Base-by-base conservation (phyloP, 2,329 filamentous ascomycete species). In the Knufia petricola region DNA sequence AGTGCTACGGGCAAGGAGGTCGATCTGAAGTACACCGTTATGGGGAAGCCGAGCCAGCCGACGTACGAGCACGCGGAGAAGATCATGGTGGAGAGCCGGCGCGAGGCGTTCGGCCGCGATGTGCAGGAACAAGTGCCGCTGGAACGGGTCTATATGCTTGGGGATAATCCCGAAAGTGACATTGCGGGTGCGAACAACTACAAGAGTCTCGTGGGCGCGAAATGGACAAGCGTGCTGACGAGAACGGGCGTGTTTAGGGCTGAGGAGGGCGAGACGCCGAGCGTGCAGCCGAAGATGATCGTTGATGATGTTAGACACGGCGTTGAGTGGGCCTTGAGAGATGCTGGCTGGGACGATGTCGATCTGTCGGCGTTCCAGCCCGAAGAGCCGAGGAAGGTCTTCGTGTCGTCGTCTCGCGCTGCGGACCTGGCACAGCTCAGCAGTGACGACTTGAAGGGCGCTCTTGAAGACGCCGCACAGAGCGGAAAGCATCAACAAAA, bases 41-140 rank as follows among this genome's bases (percentile, higher is more conserved):
- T 95, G 56, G 92, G 92, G 1, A 96, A 98, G 67, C 92, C 92
- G 12, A 78, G 80, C 50, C 68, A 72, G 38, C 70, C 74, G 30
- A 95, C 90, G 1, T 96, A 94, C 65, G 76, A 78, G 57, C 96
- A 85, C 60, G 90, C 90, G 0, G 86, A 95, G 68, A 74, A 78
- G 44, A 76, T 85, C 45, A 71, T 96, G 45, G 68, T 78, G 46
- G 67, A 68, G 50, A 80, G 85, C 62, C 72, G 84, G 17, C 50
- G 53, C 19, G 61, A 66, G 13, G 51, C 78, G 20, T 69, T 80
- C 42, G 60, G 64, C 13, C 49, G 36, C 21, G 48, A 17, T 50
- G 53, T 40, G 57, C 59, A 40, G 41, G 50, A 41, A 50, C 54
- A 54, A 48, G 56, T 30, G 17, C 73, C 75, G n/a, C 66, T 95